Evolutionary conservation across 2,329 filamentous ascomycete species (phyloP), one percentile per base, ranked within the genome.

Genomic region (Sporothrix luriei): DNA sequence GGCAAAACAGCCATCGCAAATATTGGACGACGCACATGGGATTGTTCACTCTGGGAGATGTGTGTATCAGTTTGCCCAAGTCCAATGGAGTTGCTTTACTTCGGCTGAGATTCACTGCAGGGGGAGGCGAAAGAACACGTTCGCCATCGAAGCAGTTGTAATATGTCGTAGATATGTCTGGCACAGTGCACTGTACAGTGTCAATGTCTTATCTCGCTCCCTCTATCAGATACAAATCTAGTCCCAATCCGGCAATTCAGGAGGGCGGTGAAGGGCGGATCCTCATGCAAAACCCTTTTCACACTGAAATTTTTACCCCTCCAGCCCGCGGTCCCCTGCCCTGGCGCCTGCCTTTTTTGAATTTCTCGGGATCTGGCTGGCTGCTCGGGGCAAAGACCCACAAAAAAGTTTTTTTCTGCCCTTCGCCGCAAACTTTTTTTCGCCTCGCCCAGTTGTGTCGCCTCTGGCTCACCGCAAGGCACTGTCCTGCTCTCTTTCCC

Each of bases 361-460:
- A 69, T 68, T 65, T 69, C 43, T 61, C 48, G 64, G 49, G 2
- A 26, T 51, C 64, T 64, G 43, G 64, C 65, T 68, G 69, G 69
- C 65, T 67, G 48, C 16, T 43, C 40, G 52, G 43, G 48, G 11
- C 43, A 40, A n/a, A 9, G 72, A 1, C 55, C 73, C 72, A 73
- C 69, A 46, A 70, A 70, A 74, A 74, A 73, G 72, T 73, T 73
- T 72, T 73, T 74, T 72, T 71, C 69, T 72, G 68, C 71, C 68
- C 68, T 68, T 69, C 51, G 26, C 46, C 55, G 55, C 70, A 67
- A 52, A 69, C 38, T 69, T 70, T 64, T 65, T 66, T 40, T 66
- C 46, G 26, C n/a, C n/a, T 51, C 33, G 10, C 14, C 65, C 51
- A 54, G 38, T 48, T 49, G 21, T 14, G 52, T 61, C 16, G 43